A percentile compares a stretch with the other conserved stretches of the same genome.
Evolutionary conservation across 805 yeast genomes (phyloP).

Genomic region (Suhomyces prunicola): DNA sequence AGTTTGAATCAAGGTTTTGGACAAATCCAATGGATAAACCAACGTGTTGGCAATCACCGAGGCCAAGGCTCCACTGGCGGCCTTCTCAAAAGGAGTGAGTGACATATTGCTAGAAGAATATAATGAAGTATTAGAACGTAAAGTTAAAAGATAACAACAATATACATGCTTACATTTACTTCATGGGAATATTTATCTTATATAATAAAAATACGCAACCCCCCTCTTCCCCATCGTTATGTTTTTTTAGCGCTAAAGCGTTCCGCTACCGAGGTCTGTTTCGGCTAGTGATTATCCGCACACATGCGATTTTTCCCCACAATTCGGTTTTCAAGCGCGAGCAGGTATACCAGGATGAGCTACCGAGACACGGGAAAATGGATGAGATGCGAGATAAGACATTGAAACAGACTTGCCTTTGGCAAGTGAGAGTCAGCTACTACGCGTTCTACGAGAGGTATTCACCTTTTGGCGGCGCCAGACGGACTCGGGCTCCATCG

Average conservation of each 20-base stretch:
- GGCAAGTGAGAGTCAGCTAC: neutral
- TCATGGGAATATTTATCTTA: neutral
- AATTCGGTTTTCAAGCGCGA: neutral
- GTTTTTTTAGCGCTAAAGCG: neutral
- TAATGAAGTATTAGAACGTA: neutral
- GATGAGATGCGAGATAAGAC: neutral
- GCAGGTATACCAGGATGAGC: neutral
- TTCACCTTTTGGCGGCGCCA: neutral
- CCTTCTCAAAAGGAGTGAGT: constrained; percentile 69
- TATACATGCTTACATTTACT: neutral
- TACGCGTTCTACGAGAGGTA: neutral
- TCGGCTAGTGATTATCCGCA: neutral
- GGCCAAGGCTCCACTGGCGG: constrained; percentile 79
- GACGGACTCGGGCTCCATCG: neutral
- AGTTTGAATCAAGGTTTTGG: constrained; percentile 74
- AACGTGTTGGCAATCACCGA: constrained; percentile 74
- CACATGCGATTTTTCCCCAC: constrained; percentile 1
- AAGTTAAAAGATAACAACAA: neutral
- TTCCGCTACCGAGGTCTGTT: constrained; percentile 1
- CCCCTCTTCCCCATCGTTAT: neutral
- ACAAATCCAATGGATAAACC: constrained; percentile 78
- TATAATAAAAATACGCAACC: neutral
- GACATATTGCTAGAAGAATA: constrained; percentile 33
- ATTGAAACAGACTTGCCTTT: neutral
- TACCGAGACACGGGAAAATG: neutral